Conservation (phyloP, 169 alveolate species). For the Cryptosporidium tyzzeri region DNA sequence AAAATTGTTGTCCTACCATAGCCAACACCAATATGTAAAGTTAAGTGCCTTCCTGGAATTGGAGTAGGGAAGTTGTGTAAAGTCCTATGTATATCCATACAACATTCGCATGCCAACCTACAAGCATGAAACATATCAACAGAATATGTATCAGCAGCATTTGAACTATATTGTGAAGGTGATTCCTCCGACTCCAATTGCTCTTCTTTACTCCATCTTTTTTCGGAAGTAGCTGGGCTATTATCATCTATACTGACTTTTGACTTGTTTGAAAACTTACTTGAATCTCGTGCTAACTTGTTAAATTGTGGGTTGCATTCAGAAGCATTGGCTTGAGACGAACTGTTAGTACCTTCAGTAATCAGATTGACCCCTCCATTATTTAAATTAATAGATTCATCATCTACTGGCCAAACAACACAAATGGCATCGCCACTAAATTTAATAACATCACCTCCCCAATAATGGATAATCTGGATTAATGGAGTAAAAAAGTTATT, state of each 20-base stretch:
- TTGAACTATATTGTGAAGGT: not conserved
- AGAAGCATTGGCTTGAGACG: not conserved
- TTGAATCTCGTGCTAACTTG: not conserved
- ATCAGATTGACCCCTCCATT: not conserved
- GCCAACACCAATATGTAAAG: conserved; percentile 85
- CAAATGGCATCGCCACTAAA: conserved; percentile 90
- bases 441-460: conserved; percentile 91
- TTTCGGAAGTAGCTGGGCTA: conserved; percentile 20
- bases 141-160: conserved; percentile 69
- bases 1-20: conserved; percentile 83
- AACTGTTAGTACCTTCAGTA: not conserved
- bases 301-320: not conserved
- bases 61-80: conserved; percentile 86
- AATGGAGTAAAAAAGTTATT: conserved; percentile 86
- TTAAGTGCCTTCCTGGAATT: conserved; percentile 79
- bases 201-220: conserved; percentile 22
- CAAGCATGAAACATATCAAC: conserved; percentile 76
- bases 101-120: conserved; percentile 82
- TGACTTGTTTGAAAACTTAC: not conserved
- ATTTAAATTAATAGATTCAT: conserved; percentile 51
- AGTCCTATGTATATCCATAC: conserved; percentile 84
- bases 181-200: conserved; percentile 6
- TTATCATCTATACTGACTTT: not conserved
- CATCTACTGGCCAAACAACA: conserved; percentile 90
- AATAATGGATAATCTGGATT: conserved; percentile 83